phyloP scores from a whole-genome alignment of 129 eudicot genomes.

The Flaveria sonorensis region DNA sequence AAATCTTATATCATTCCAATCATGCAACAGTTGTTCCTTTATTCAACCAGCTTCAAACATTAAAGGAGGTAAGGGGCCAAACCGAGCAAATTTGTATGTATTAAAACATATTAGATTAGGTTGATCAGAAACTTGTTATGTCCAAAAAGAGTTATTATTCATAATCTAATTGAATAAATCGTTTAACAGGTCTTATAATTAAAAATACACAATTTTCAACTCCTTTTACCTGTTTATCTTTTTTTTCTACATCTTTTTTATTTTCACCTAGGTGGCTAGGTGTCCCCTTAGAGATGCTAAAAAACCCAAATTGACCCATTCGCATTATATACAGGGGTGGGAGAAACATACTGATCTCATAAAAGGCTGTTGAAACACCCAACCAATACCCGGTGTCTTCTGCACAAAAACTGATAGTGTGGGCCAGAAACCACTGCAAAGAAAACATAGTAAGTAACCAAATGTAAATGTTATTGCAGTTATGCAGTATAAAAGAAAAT shows the following conservation, averaged over 20 bases:
- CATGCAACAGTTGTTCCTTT: background rate
- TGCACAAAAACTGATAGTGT: slow-evolving; percentile 51
- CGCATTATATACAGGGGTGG: too few species aligned
- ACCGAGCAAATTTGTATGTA: background rate
- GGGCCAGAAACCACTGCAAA: slow-evolving; percentile 69
- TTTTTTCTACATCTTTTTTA: background rate
- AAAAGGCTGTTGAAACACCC: slow-evolving; percentile 54
- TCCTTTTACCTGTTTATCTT: background rate
- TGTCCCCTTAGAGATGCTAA: background rate
- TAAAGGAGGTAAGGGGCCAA: background rate
- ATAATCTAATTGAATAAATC: background rate
- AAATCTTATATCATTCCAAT: background rate
- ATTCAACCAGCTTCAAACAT: background rate
- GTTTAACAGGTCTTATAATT: background rate
- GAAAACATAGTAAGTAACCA: slow-evolving; percentile 24
- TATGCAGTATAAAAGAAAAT: background rate
- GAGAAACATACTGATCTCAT: slow-evolving; percentile 47
- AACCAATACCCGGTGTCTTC: slow-evolving; percentile 57
- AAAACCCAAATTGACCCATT: background rate
- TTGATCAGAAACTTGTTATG: background rate
- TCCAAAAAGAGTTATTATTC: background rate
- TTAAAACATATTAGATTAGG: background rate
- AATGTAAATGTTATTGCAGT: background rate
- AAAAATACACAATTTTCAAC: background rate
- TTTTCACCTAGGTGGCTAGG: background rate